These are phyloP conservation scores for Aureobasidium musti DNA, from an alignment of 2,329 filamentous ascomycete genomes.

Conservation along the genomic window DNA sequence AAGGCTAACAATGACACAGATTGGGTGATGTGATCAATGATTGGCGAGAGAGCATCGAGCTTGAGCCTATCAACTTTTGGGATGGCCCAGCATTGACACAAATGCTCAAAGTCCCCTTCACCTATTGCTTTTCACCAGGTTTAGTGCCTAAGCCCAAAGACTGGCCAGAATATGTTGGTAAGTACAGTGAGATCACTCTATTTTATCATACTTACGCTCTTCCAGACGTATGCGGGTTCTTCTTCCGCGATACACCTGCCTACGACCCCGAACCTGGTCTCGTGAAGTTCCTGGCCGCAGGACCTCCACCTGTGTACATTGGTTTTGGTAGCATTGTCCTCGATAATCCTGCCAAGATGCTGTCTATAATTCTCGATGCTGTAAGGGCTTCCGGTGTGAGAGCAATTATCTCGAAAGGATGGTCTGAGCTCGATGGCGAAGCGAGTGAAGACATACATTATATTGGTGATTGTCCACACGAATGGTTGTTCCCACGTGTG, in stretches of 20 bases:
- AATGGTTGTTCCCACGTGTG: constrained; percentile 62
- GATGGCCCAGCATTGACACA: constrained; percentile 80
- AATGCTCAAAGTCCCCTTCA: constrained; percentile 76
- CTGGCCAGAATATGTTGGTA: constrained; percentile 70
- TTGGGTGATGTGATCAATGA: constrained; percentile 79
- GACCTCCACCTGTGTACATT: constrained; percentile 75
- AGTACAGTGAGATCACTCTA: constrained; percentile 40
- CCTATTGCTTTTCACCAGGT: constrained; percentile 87
- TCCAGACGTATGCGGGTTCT: constrained; percentile 63
- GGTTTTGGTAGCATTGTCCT: constrained; percentile 84
- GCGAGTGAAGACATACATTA: constrained; percentile 51
- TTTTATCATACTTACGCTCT: background rate
- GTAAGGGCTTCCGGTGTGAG: constrained; percentile 56
- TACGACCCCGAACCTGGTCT: constrained; percentile 68
- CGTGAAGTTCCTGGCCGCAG: constrained; percentile 64
- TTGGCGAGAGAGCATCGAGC: constrained; percentile 67
- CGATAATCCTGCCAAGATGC: constrained; percentile 71
- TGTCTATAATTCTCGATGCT: constrained; percentile 70
- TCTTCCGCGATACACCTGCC: constrained; percentile 67
- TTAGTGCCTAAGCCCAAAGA: constrained; percentile 77
- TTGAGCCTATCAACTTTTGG: constrained; percentile 75
- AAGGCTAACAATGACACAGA: constrained; percentile 40
- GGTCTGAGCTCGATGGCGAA: constrained; percentile 52
- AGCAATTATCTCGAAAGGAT: constrained; percentile 58
- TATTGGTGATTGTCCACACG: constrained; percentile 58